These are phyloP conservation scores for Naganishia sp. DNA, from an alignment of 1,284 basidiomycete genomes.

Conservation along the genomic window DNA sequence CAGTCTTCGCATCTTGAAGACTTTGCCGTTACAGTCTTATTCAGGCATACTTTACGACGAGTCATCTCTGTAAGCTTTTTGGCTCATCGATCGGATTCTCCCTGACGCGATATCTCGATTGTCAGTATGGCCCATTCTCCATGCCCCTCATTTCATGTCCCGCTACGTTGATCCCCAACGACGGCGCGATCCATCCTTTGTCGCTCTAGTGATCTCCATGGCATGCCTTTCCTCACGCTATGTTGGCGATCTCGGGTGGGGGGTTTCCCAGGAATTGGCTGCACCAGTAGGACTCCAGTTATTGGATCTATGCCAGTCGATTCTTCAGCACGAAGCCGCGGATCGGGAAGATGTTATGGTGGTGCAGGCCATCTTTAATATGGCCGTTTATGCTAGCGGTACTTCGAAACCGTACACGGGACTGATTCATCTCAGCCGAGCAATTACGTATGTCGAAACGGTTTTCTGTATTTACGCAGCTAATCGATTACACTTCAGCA, in stretches of 20 bases:
- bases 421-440: slow-evolving; percentile 41
- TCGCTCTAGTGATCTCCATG: slow-evolving; percentile 41
- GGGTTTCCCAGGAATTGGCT: slow-evolving; percentile 25
- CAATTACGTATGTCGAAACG: slow-evolving; percentile 35
- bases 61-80: slow-evolving; percentile 39
- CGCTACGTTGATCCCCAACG: slow-evolving; percentile 35
- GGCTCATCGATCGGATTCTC: background rate
- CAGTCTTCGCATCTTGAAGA: slow-evolving; percentile 7
- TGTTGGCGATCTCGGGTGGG: slow-evolving; percentile 36
- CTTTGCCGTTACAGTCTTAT: slow-evolving; percentile 35
- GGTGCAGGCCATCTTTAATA: slow-evolving; percentile 43
- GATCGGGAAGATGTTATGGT: slow-evolving; percentile 40
- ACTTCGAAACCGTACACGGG: slow-evolving; percentile 39
- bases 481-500: slow-evolving; percentile 27
- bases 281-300: slow-evolving; percentile 34
- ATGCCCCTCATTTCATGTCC: slow-evolving; percentile 43
- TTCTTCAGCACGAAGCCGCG: slow-evolving; percentile 33
- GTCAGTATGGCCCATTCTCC: slow-evolving; percentile 44
- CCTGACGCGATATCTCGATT: background rate
- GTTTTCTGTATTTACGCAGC: background rate
- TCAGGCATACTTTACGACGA: slow-evolving; percentile 44
- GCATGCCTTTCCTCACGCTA: slow-evolving; percentile 44
- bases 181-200: slow-evolving; percentile 41
- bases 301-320: slow-evolving; percentile 36
- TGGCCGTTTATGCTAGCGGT: slow-evolving; percentile 43